Evolutionary conservation across 805 yeast genomes (phyloP).

Genomic region (Millerago galiae): DNA sequence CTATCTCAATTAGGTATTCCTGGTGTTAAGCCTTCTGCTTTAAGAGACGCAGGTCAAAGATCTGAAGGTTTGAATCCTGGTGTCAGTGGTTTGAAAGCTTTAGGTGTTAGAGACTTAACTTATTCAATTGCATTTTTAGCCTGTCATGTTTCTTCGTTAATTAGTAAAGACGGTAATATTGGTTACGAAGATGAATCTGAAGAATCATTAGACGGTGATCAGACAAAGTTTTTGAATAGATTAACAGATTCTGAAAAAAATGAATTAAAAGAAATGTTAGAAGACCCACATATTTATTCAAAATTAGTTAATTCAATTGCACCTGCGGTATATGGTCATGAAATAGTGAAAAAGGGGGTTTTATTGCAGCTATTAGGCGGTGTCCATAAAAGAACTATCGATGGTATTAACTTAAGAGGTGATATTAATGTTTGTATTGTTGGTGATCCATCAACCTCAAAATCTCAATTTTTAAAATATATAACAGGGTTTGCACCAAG

Average conservation of each 20-base stretch:
- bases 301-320: conserved; percentile 85
- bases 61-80: conserved; percentile 73
- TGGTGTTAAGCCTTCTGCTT: conserved; percentile 82
- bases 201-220: conserved; percentile 48
- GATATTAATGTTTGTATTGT: conserved; percentile 94
- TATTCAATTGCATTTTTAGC: conserved; percentile 89
- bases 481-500: conserved; percentile 89
- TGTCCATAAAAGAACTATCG: conserved; percentile 88
- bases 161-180: conserved; percentile 29
- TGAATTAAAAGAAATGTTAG: conserved; percentile 85
- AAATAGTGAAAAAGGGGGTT: conserved; percentile 86
- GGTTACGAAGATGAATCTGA: conserved; percentile 37
- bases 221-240: conserved; percentile 72
- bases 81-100: conserved; percentile 77
- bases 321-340: conserved; percentile 96
- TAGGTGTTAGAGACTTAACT: conserved; percentile 88
- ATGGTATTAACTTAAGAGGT: conserved; percentile 92
- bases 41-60: conserved; percentile 52
- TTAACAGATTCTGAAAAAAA: conserved; percentile 75
- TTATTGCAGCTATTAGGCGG: conserved; percentile 88
- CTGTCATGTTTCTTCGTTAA: conserved; percentile 74
- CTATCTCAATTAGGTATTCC: conserved; percentile 91
- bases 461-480: conserved; percentile 91
- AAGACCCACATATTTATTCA: conserved; percentile 76
- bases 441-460: conserved; percentile 97